A percentile compares a stretch with the other conserved stretches of the same genome.
phyloP scores from a whole-genome alignment of 805 yeast species.

The Spathaspora boniae region DNA sequence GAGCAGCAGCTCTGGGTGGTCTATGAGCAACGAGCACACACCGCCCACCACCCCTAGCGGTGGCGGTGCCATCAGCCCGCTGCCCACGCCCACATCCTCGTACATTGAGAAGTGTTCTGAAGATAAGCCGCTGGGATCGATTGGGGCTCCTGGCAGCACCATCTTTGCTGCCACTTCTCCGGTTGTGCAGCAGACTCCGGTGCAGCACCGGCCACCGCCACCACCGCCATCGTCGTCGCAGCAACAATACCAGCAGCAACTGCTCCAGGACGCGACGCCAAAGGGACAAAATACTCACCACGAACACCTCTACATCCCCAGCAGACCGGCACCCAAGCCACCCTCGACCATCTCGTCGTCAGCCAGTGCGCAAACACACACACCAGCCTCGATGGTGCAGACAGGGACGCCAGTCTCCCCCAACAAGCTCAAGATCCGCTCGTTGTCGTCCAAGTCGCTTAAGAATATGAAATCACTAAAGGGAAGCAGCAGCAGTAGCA shows the following conservation, averaged over 20 bases:
- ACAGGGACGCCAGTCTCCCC: conserved; percentile 3
- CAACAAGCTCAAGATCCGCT: conserved; percentile 16
- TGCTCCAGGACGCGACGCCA: too few relatives aligned
- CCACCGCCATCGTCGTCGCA: conserved; percentile 1
- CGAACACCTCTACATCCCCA: conserved; percentile 54
- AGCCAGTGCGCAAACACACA: conserved; percentile 5
- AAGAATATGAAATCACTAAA: conserved; percentile 30
- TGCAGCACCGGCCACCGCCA: conserved; percentile 3
- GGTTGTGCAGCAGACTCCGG: conserved; percentile 5
- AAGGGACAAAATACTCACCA: conserved; percentile 16
- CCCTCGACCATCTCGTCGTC: conserved; percentile 21
- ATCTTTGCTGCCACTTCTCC: background rate
- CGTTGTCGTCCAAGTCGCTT: conserved; percentile 36
- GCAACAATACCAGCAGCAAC: conserved; percentile 13
- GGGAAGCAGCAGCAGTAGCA: conserved; percentile 13
- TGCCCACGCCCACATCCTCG: conserved; percentile 3
- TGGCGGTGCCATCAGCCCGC: conserved; percentile 1
- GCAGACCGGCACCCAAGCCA: conserved; percentile 68
- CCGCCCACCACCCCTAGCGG: conserved; percentile 9
- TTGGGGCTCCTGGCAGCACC: background rate
- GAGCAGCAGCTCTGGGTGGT: conserved; percentile 10
- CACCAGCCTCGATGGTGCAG: background rate
- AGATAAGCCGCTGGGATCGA: too few relatives aligned
- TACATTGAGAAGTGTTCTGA: conserved; percentile 1
- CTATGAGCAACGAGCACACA: conserved; percentile 1